Conservation (phyloP, 1,284 basidiomycete species). For the Melampsora americana region DNA sequence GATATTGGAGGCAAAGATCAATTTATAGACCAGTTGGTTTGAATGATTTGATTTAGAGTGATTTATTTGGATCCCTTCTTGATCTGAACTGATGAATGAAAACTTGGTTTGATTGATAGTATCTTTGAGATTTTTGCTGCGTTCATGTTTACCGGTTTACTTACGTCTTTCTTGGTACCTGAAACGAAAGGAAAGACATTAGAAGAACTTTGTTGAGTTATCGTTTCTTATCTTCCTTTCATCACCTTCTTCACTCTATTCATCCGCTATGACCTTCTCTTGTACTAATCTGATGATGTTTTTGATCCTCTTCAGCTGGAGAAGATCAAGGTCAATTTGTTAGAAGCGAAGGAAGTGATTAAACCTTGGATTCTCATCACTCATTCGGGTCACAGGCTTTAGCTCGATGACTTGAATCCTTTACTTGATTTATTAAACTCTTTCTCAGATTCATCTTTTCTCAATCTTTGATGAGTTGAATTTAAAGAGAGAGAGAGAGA, state of each 20-base stretch:
- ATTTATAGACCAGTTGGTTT: slow-evolving; percentile 28
- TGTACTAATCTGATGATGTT: not conserved
- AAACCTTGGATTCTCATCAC: too few species aligned
- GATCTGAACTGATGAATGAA: not conserved
- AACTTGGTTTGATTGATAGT: slow-evolving; percentile 1
- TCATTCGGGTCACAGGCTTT: too few species aligned
- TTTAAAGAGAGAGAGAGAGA: too few species aligned
- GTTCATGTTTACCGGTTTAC: slow-evolving; percentile 36
- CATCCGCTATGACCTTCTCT: not conserved
- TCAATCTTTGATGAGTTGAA: too few species aligned
- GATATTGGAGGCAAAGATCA: slow-evolving; percentile 38
- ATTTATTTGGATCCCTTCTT: too few species aligned
- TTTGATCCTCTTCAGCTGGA: slow-evolving; percentile 26
- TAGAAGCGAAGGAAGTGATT: not conserved
- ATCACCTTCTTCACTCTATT: not conserved
- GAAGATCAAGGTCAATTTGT: slow-evolving; percentile 49
- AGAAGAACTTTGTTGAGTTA: slow-evolving; percentile 30
- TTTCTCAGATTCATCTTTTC: too few species aligned
- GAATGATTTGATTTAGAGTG: not conserved
- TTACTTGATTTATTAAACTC: too few species aligned
- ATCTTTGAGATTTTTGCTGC: slow-evolving; percentile 40
- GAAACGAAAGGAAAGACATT: slow-evolving; percentile 38
- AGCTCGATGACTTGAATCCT: too few species aligned
- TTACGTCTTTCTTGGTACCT: slow-evolving; percentile 15
- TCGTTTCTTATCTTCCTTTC: not conserved